Percentiles rank a stretch among this genome's conserved stretches.
phyloP scores from a whole-genome alignment of 2,329 filamentous ascomycete species.

The Colletotrichum nymphaeae region DNA sequence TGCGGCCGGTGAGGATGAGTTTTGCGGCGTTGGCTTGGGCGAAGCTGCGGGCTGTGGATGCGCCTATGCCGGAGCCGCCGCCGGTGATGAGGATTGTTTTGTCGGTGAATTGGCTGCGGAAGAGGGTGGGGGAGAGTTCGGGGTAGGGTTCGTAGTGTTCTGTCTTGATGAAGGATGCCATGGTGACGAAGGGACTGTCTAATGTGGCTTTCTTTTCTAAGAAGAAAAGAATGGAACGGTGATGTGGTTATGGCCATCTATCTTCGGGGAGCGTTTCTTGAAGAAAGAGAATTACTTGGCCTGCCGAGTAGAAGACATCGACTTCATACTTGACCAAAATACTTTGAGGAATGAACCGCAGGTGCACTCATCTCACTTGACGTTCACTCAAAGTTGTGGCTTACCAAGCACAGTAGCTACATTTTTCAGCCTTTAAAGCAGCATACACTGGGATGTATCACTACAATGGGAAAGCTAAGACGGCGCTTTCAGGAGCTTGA shows the following conservation, averaged over 20 bases:
- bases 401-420: not conserved
- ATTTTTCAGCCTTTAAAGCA: not conserved
- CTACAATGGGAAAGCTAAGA: not conserved
- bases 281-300: too few species aligned
- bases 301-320: too few species aligned
- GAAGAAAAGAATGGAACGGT: too few species aligned
- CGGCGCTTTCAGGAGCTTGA: not conserved
- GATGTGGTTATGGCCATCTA: too few species aligned
- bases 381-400: not conserved
- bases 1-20: constrained; percentile 53
- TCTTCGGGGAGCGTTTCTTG: too few species aligned
- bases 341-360: not conserved
- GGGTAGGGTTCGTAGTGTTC: not conserved
- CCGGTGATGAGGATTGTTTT: not conserved
- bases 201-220: not conserved
- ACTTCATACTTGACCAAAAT: not conserved
- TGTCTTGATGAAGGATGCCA: not conserved
- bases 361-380: not conserved
- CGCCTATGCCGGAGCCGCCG: constrained; percentile 50
- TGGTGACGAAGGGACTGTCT: not conserved
- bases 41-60: constrained; percentile 71
- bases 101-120: not conserved
- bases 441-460: not conserved
- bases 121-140: not conserved
- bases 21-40: constrained; percentile 49